Base-by-base conservation (phyloP, 305 asterid genomes). In the Rubia peregrina region DNA sequence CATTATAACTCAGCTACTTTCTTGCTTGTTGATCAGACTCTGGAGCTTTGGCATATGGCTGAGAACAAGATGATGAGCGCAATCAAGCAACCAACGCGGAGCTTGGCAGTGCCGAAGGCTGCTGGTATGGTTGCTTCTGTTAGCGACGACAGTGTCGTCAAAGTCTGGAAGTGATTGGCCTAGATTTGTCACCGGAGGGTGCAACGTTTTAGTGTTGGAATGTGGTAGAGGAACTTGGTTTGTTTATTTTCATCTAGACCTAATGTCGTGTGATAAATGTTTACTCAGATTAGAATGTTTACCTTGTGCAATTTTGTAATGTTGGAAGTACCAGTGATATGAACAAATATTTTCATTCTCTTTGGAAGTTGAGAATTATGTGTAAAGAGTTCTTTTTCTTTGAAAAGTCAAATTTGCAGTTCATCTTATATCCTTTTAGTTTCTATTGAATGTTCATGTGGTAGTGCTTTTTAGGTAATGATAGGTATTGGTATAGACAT, bases 21-120 rank as follows among this genome's bases (percentile, higher is more conserved):
- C 63, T 65, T n/a, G 4, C 65, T 6, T 66, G 22, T 69, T 69
- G 33, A n/a, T 46, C 79, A 80, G 85, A 72, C 76, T 60, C 74
- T 81, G 78, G 85, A 81, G 74, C 76, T 81, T 56, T 81, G 85
- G 85, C 57, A 81, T 56, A 56, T 81, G 78, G 74, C 82, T 38
- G 85, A 78, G 65, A 75, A 78, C 76, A 81, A 77, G 72, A 66
- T 62, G 77, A 48, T 71, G 75, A 78, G 71, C 9, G 46, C 61
- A 26, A 64, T 69, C 21, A 73, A 44, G 51, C 80, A 70, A 24
- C 80, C 80, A 33, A 71, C 57, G 19, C 33, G 16, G 41, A 44
- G 61, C 12, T 68, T 81, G 75, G 80, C 85, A 7, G 78, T 68
- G 9, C 70, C 80, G 5, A 56, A 9, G 21, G 24, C 17, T n/a